phyloP scores from a whole-genome alignment of 2,329 filamentous ascomycete genomes.

The Davidsoniella eucalypti region DNA sequence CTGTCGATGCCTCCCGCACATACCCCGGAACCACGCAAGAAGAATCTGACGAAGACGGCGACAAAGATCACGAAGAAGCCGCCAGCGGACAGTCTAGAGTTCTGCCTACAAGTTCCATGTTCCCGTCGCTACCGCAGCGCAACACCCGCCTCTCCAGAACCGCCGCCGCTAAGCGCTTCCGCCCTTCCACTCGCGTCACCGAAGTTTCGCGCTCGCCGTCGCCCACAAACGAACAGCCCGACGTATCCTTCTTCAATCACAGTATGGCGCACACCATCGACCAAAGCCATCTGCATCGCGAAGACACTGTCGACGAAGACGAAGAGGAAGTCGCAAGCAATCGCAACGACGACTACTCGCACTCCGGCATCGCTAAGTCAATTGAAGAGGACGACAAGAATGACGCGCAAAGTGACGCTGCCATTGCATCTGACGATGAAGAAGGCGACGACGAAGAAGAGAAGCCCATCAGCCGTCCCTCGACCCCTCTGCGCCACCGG shows the following conservation, averaged over 20 bases:
- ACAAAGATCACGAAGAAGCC: neutral
- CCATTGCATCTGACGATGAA: constrained; percentile 7
- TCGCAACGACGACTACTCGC: neutral
- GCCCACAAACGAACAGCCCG: constrained; percentile 3
- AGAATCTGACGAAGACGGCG: neutral
- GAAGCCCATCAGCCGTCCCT: neutral
- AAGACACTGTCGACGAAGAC: neutral
- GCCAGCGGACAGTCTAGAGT: constrained; percentile 7
- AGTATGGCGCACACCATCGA: constrained; percentile 12
- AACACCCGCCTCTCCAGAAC: neutral
- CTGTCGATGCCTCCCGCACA: constrained; percentile 5
- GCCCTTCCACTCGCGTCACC: neutral
- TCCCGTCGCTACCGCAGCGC: constrained; percentile 21
- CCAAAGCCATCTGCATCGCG: constrained; percentile 6
- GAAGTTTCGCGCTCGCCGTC: neutral
- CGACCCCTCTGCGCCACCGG: neutral
- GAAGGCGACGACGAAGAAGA: neutral
- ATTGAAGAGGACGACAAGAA: constrained; percentile 3
- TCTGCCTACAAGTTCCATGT: constrained; percentile 25
- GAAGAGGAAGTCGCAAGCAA: neutral
- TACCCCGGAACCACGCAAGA: constrained; percentile 6
- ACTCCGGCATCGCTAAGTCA: neutral
- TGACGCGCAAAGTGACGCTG: constrained; percentile 8
- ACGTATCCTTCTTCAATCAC: constrained; percentile 6
- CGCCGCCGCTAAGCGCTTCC: neutral